phyloP scores from a whole-genome alignment of 225 moss, liverwort and hornwort species.

The Neckera pumila region DNA sequence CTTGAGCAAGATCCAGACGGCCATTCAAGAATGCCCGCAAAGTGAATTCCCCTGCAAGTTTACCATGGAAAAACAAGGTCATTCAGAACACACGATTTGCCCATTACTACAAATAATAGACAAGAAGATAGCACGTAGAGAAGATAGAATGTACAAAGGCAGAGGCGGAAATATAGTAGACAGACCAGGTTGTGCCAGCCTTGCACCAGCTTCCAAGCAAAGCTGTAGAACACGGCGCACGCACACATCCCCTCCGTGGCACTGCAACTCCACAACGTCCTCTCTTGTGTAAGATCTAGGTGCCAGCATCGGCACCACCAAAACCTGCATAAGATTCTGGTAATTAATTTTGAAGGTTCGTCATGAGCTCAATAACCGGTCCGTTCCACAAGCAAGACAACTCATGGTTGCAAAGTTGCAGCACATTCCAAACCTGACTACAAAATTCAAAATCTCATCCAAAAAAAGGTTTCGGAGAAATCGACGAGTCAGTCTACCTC shows the following conservation, averaged over 20 bases:
- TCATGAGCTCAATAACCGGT: neutral
- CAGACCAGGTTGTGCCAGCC: conserved; percentile 87
- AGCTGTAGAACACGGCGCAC: conserved; percentile 76
- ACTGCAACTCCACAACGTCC: conserved; percentile 91
- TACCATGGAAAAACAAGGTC: neutral
- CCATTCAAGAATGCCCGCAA: conserved; percentile 89
- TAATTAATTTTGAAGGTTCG: neutral
- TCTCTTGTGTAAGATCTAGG: conserved; percentile 90
- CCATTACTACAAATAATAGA: neutral
- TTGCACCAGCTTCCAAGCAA: conserved; percentile 89
- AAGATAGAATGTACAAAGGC: neutral
- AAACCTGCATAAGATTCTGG: conserved; percentile 24
- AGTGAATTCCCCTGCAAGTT: conserved; percentile 72
- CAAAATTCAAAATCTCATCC: neutral
- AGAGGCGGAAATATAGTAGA: neutral
- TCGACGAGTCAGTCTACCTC: conserved; percentile 36
- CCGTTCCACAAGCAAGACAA: neutral
- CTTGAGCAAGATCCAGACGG: conserved; percentile 84
- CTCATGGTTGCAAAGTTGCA: neutral
- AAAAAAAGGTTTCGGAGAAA: neutral
- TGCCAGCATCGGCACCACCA: conserved; percentile 84
- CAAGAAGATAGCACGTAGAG: neutral
- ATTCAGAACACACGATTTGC: neutral
- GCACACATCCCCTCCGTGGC: conserved; percentile 86
- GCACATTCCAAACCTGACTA: neutral